Percentiles rank a stretch among this genome's conserved stretches.
Evolutionary conservation across 1,139 yeast genomes (phyloP).

Genomic region (Lodderomyces orthopsilosis): DNA sequence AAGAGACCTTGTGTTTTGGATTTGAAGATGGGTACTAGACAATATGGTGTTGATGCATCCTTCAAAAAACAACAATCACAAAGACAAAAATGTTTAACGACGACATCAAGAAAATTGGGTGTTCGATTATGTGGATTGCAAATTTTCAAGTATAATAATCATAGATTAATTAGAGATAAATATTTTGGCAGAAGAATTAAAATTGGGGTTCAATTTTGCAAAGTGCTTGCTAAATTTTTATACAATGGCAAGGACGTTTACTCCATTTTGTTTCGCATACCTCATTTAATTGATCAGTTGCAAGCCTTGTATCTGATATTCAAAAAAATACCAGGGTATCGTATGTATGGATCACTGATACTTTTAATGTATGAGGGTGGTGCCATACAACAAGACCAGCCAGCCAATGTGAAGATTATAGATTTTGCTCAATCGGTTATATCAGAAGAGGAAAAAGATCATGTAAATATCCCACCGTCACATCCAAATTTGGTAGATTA

Average conservation of each 20-base stretch:
- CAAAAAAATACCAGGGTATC: slow-evolving; percentile 62
- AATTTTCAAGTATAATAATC: slow-evolving; percentile 56
- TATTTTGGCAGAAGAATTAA: slow-evolving; percentile 82
- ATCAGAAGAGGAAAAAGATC: slow-evolving; percentile 49
- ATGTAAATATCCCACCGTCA: slow-evolving; percentile 55
- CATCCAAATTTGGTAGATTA: slow-evolving; percentile 63
- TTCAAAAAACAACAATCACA: slow-evolving; percentile 74
- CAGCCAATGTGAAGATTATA: slow-evolving; percentile 66
- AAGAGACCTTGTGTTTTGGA: slow-evolving; percentile 87
- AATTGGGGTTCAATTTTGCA: slow-evolving; percentile 75
- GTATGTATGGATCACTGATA: slow-evolving; percentile 89
- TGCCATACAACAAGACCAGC: slow-evolving; percentile 13
- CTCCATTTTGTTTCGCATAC: slow-evolving; percentile 68
- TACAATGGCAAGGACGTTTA: slow-evolving; percentile 65
- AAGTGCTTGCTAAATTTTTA: slow-evolving; percentile 69
- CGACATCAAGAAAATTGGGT: slow-evolving; percentile 82
- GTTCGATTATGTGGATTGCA: slow-evolving; percentile 96
- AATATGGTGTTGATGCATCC: slow-evolving; percentile 92
- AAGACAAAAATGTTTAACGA: slow-evolving; percentile 70
- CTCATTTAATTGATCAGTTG: slow-evolving; percentile 59
- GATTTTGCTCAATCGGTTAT: slow-evolving; percentile 96
- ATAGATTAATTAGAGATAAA: slow-evolving; percentile 67
- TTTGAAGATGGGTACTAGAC: slow-evolving; percentile 97
- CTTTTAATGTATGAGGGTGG: slow-evolving; percentile 83
- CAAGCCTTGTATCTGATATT: slow-evolving; percentile 57